Evolutionary conservation across 2,329 filamentous ascomycete species (phyloP).

Genomic region (Coniochaeta sp.): DNA sequence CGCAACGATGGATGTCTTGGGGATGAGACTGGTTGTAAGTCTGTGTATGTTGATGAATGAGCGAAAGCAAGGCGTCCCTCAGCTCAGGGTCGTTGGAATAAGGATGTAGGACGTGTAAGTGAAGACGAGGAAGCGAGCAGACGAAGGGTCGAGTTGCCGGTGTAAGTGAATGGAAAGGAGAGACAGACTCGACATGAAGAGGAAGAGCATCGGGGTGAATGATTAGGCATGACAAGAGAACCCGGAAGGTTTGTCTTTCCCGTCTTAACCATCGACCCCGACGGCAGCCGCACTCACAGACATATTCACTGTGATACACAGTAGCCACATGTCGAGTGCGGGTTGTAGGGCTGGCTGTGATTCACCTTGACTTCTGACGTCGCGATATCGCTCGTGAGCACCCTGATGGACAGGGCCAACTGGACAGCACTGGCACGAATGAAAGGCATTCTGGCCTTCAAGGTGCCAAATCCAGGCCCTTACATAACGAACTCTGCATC

Average conservation of each 20-base stretch:
- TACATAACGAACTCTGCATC: not conserved
- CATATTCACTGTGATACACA: not conserved
- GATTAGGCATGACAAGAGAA: not conserved
- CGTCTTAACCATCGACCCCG: not conserved
- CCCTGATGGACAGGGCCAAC: not conserved
- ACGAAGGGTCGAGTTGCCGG: not conserved
- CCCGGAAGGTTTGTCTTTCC: not conserved
- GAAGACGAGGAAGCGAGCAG: no score
- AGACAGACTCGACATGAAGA: not conserved
- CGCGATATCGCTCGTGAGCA: not conserved
- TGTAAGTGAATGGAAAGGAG: not conserved
- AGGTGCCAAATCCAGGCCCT: not conserved
- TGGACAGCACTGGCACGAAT: not conserved
- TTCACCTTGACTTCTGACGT: not conserved
- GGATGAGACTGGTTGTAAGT: no score
- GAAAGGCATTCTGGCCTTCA: not conserved
- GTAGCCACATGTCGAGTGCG: no score
- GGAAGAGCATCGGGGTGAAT: not conserved
- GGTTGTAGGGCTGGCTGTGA: not conserved
- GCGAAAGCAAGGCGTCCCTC: no score
- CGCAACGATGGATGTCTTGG: not conserved
- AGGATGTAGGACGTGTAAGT: no score
- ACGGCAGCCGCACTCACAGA: not conserved
- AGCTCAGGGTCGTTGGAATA: no score
- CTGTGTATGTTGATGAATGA: no score